Evolutionary conservation across 2,329 filamentous ascomycete species (phyloP).

Genomic region (Fusarium keratoplasticum): DNA sequence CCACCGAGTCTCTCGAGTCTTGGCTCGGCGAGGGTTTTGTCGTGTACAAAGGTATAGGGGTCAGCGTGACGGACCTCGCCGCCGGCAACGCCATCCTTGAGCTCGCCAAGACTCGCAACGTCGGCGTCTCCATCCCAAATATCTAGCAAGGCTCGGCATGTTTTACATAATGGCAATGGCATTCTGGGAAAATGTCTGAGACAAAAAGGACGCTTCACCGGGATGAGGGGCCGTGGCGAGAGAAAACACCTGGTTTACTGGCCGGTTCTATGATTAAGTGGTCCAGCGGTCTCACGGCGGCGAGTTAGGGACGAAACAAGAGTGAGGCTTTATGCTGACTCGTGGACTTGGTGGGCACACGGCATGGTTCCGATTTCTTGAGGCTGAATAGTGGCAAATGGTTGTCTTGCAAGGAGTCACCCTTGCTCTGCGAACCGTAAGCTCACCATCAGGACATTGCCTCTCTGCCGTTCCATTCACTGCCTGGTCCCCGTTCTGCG

Average conservation of each 20-base stretch:
- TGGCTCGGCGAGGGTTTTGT: slow-evolving; percentile 41
- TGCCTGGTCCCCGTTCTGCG: not conserved
- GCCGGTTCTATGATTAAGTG: not conserved
- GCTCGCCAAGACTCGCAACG: slow-evolving; percentile 36
- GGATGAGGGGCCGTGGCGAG: not conserved
- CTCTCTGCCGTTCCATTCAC: not conserved
- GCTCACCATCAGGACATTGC: not conserved
- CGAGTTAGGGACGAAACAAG: not conserved
- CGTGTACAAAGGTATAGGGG: slow-evolving; percentile 44
- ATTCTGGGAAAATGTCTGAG: not conserved
- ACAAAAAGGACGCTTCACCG: not conserved
- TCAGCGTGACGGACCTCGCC: slow-evolving; percentile 49
- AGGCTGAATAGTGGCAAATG: not conserved
- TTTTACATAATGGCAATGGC: not conserved
- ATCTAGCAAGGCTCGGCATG: slow-evolving; percentile 7
- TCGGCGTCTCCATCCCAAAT: slow-evolving; percentile 14
- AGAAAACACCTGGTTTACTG: not conserved
- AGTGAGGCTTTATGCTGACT: slow-evolving; percentile 5
- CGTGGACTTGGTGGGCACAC: not conserved
- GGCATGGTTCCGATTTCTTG: slow-evolving; percentile 3
- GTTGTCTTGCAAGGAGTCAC: not conserved
- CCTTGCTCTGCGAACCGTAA: not conserved
- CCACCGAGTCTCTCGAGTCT: not conserved
- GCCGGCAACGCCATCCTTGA: slow-evolving; percentile 45
- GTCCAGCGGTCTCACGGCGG: not conserved